Conservation (phyloP, 805 yeast genomes). For the Isabelozyma heimii region DNA sequence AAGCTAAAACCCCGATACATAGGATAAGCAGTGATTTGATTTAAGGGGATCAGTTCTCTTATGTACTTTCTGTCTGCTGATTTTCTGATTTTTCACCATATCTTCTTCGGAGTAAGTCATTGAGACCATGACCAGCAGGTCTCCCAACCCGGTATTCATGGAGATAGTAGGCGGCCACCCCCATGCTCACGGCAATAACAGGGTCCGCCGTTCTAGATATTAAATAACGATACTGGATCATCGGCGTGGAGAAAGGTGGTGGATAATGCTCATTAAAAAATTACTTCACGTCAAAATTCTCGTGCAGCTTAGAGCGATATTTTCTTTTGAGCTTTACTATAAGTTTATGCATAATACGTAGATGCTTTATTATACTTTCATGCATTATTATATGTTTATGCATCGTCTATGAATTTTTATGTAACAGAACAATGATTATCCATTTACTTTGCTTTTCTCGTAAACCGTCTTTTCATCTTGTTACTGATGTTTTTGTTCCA, state of each 20-base stretch:
- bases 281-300: background rate
- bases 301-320: background rate
- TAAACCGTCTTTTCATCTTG: slow-evolving; percentile 44
- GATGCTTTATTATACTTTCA: too few species aligned
- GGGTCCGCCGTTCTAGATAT: slow-evolving; percentile 62
- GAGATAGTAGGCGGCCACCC: slow-evolving; percentile 59
- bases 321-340: background rate
- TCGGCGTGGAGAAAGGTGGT: slow-evolving; percentile 1
- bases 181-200: slow-evolving; percentile 58
- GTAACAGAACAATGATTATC: background rate
- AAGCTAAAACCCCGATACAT: too few species aligned
- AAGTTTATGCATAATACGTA: too few species aligned
- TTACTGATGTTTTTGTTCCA: slow-evolving; percentile 62
- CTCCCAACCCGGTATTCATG: slow-evolving; percentile 60
- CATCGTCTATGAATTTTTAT: too few species aligned
- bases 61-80: too few species aligned
- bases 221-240: slow-evolving; percentile 45
- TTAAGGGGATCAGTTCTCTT: too few species aligned
- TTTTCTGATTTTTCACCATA: background rate
- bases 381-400: too few species aligned
- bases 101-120: slow-evolving; percentile 45
- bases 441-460: slow-evolving; percentile 9
- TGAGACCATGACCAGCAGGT: slow-evolving; percentile 57
- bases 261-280: background rate
- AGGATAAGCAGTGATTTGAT: too few species aligned